Conservation (phyloP, 805 yeast genomes). For the Kregervanrija delftensis region DNA sequence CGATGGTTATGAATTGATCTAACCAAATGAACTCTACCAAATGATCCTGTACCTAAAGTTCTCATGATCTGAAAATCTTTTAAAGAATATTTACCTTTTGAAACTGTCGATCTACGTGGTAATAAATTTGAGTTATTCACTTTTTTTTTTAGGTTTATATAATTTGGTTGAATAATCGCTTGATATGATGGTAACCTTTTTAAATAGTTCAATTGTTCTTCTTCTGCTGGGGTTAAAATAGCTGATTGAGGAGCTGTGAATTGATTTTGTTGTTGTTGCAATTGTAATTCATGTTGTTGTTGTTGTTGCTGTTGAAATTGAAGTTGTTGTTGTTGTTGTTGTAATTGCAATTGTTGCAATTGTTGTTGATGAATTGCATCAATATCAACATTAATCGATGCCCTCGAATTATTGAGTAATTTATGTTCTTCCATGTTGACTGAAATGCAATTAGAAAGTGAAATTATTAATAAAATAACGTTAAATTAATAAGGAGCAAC, state of each 20-base stretch:
- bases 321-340: conserved; percentile 4
- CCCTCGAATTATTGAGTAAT: neutral
- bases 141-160: conserved; percentile 20
- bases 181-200: conserved; percentile 30
- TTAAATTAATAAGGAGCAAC: no score
- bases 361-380: conserved; percentile 1
- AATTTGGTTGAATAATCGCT: conserved; percentile 30
- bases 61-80: conserved; percentile 50
- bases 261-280: conserved; percentile 4
- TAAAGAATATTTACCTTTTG: conserved; percentile 52
- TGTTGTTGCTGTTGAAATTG: conserved; percentile 3
- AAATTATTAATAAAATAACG: no score
- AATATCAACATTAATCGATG: neutral
- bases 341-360: conserved; percentile 2
- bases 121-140: conserved; percentile 22
- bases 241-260: no score
- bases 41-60: conserved; percentile 56
- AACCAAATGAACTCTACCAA: conserved; percentile 54
- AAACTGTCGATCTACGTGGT: conserved; percentile 32
- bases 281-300: conserved; percentile 1
- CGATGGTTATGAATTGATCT: conserved; percentile 53
- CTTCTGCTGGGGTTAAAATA: conserved; percentile 20
- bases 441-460: neutral
- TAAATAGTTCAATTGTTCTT: conserved; percentile 22
- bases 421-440: neutral